Evolutionary conservation across 352 stramenopile genomes (phyloP).

Genomic region (Phytophthora niederhauseri): DNA sequence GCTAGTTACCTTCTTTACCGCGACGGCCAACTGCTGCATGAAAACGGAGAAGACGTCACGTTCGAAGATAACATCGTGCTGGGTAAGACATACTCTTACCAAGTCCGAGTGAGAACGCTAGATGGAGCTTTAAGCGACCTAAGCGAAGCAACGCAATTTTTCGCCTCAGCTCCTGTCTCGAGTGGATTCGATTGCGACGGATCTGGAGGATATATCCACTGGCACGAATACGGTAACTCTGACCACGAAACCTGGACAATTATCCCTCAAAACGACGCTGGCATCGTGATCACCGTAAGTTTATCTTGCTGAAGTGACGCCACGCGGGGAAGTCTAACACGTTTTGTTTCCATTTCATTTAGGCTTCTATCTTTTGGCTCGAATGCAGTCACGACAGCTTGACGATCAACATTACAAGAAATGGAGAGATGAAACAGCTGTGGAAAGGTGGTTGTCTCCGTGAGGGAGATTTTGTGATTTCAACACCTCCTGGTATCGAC

Average conservation of each 20-base stretch:
- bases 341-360: not conserved
- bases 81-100: conserved; percentile 51
- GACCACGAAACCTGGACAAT: conserved; percentile 52
- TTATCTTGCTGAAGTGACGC: no score
- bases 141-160: conserved; percentile 44
- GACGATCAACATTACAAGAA: conserved; percentile 27
- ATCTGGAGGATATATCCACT: conserved; percentile 39
- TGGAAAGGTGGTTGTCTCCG: conserved; percentile 64
- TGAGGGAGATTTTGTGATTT: conserved; percentile 44
- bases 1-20: conserved; percentile 49
- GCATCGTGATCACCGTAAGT: conserved; percentile 50
- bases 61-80: conserved; percentile 43
- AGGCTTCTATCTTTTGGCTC: conserved; percentile 57
- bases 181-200: conserved; percentile 40
- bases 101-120: conserved; percentile 26
- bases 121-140: conserved; percentile 27
- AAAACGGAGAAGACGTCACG: conserved; percentile 36
- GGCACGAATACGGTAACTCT: conserved; percentile 46
- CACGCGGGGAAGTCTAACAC: not conserved
- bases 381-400: conserved; percentile 66
- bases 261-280: conserved; percentile 20
- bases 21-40: conserved; percentile 24
- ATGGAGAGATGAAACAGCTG: conserved; percentile 22
- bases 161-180: conserved; percentile 4
- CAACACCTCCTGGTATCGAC: conserved; percentile 35